Base-by-base conservation (phyloP, 352 stramenopile genomes). In the Phytophthora quininea region DNA sequence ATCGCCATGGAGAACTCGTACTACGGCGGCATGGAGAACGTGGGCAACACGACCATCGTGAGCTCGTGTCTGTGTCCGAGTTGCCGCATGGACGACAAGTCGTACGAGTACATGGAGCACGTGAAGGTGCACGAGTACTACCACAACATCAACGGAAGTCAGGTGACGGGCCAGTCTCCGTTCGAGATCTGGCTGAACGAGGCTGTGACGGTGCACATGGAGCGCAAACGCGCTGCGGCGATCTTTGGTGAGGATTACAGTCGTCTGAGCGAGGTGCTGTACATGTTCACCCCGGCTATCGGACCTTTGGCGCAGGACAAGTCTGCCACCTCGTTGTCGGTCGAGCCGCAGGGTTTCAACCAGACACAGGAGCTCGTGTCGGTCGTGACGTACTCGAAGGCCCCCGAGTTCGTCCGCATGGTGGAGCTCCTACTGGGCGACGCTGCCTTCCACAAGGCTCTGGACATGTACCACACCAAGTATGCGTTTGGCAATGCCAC, bases 181-280 rank as follows among this genome's bases (percentile, higher is more conserved):
- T 92, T 92, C 45, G 84, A 92, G 65, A 91, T 92, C 61, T 92
- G 84, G 84, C 74, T 92, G 60, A 92, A 92, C 52, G 84, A 92
- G 59, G 84, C 84, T 63, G 84, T 92, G 32, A 92, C 84, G 12
- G 84, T 92, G 49, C 84, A 92, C 77, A 90, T 92, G 81, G 80
- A 92, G 52, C 80, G 84, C 59, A 90, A 91, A 75, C 78, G 84
- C 52, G 80, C 43, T 32, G 82, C 76, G 0, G 64, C 71, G 30
- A 90, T 92, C 58, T 92, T 92, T 58, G 84, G 84, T 9, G 62
- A 86, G 46, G 82, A 91, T 56, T 92, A 90, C 66, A 83, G 77
- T 55, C 84, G 84, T 64, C 66, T 92, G 62, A 88, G 75, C 32
- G 81, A 90, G 70, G 82, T 92, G 37, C 48, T 89, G 62, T 82